These are phyloP conservation scores for Parsonsia alboflavescens DNA, from an alignment of 257 asterid species.

Conservation along the genomic window DNA sequence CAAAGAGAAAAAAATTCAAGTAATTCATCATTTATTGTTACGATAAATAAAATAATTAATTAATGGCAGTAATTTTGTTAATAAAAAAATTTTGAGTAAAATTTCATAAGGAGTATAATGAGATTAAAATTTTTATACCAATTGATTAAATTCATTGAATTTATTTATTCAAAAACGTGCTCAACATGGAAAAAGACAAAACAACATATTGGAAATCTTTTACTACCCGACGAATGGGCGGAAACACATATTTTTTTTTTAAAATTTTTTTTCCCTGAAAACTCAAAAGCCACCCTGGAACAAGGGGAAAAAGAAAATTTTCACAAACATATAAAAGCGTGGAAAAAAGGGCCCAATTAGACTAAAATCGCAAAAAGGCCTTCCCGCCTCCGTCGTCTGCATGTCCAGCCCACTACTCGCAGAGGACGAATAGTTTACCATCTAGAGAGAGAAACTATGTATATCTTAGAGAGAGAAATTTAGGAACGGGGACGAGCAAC, in stretches of 20 bases:
- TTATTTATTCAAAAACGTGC: background rate
- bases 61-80: too few relatives aligned
- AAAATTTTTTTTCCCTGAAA: too few relatives aligned
- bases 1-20: too few relatives aligned
- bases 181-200: background rate
- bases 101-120: too few relatives aligned
- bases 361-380: constrained; percentile 22
- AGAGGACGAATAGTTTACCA: constrained; percentile 30
- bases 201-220: background rate
- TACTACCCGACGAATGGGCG: background rate
- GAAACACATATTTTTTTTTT: background rate
- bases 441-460: constrained; percentile 26
- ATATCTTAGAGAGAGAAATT: constrained; percentile 33
- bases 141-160: background rate
- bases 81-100: too few relatives aligned
- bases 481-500: constrained; percentile 22
- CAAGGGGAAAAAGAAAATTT: background rate
- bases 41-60: too few relatives aligned
- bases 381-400: constrained; percentile 28
- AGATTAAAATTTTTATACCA: too few relatives aligned
- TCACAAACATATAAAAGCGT: background rate
- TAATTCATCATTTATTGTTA: too few relatives aligned
- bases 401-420: constrained; percentile 39
- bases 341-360: constrained; percentile 25
- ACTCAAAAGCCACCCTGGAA: background rate